A percentile compares a stretch with the other conserved stretches of the same genome.
Conservation (phyloP, 2,329 filamentous ascomycete species). For the Claviceps fusiformis region DNA sequence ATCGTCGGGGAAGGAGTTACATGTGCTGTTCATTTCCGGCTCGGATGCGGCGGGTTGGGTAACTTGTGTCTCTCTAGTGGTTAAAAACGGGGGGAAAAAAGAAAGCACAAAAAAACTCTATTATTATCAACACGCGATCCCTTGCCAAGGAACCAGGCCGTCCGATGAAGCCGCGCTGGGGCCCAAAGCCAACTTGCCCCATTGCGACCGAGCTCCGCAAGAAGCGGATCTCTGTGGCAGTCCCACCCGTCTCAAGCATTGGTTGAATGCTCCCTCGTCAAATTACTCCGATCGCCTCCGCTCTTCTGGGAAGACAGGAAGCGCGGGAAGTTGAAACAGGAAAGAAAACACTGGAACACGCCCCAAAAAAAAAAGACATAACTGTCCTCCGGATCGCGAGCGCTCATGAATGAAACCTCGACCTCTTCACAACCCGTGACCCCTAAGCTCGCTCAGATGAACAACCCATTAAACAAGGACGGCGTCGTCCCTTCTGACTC, state of each 20-base stretch:
- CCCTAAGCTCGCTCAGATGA: not conserved
- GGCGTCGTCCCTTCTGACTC: constrained; percentile 4
- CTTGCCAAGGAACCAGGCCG: not conserved
- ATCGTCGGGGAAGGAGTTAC: not conserved
- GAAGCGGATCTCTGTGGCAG: not conserved
- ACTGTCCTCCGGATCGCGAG: not conserved
- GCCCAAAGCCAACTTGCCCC: not conserved
- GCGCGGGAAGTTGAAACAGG: not conserved
- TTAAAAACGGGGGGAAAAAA: not conserved
- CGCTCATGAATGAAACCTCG: not conserved
- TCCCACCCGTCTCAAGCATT: not conserved
- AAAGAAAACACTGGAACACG: not conserved
- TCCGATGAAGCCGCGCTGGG: not conserved
- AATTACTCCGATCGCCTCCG: constrained; percentile 1
- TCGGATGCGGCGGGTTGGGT: not conserved
- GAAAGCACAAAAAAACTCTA: not conserved
- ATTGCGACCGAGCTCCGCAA: not conserved
- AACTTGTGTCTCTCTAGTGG: not conserved
- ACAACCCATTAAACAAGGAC: not conserved
- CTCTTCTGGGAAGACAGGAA: not conserved
- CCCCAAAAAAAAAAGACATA: not conserved
- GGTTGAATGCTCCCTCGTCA: not conserved
- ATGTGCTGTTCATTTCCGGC: not conserved
- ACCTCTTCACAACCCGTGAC: not conserved
- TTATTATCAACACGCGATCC: not conserved